phyloP scores from a whole-genome alignment of 1,284 basidiomycete genomes.

The Malassezia obtusa region DNA sequence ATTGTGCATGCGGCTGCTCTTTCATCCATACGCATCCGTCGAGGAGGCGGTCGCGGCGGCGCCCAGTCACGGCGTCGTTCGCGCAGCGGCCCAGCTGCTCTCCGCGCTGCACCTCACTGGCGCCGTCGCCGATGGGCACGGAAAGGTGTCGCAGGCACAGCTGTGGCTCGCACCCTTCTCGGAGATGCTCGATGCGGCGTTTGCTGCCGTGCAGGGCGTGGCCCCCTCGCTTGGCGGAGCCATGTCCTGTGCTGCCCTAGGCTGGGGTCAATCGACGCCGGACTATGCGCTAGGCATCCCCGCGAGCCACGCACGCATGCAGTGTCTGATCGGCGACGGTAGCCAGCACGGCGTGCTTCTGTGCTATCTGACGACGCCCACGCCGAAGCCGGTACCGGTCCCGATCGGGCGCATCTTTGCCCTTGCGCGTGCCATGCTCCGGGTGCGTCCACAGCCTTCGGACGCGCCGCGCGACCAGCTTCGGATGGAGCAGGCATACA shows the following conservation, averaged over 20 bases:
- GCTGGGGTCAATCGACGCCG: neutral
- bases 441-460: neutral
- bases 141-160: constrained; percentile 26
- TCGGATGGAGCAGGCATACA: constrained; percentile 17
- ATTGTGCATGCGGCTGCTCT: constrained; percentile 20
- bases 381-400: constrained; percentile 61
- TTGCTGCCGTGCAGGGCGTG: constrained; percentile 16
- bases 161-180: constrained; percentile 26
- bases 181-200: constrained; percentile 17
- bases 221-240: constrained; percentile 15
- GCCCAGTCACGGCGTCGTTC: constrained; percentile 7
- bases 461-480: constrained; percentile 16
- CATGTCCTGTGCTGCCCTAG: neutral
- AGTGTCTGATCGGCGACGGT: constrained; percentile 17
- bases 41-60: constrained; percentile 1
- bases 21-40: neutral
- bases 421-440: constrained; percentile 51
- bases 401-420: constrained; percentile 57
- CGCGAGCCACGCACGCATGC: constrained; percentile 15
- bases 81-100: constrained; percentile 20
- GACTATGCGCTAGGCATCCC: constrained; percentile 17
- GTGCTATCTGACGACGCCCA: constrained; percentile 48
- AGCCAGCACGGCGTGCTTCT: constrained; percentile 13
- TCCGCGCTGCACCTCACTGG: constrained; percentile 29
- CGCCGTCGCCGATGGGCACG: constrained; percentile 9